A percentile compares a stretch with the other conserved stretches of the same genome.
Evolutionary conservation across 2,329 filamentous ascomycete species (phyloP).

Genomic region (Ampelomyces quisqualis): DNA sequence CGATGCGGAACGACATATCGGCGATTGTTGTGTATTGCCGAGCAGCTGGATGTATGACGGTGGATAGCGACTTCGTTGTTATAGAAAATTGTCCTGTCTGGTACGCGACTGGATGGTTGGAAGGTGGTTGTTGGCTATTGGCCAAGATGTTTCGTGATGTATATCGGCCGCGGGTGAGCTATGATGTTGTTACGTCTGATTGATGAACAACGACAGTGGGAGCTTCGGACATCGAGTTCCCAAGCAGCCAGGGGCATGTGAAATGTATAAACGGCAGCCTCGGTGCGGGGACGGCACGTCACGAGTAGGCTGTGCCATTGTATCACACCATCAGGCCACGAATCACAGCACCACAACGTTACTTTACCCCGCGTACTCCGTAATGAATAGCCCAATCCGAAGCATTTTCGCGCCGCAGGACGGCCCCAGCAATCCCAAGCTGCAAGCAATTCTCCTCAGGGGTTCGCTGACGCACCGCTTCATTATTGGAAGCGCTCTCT

Average conservation of each 20-base stretch:
- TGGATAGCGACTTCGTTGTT: neutral
- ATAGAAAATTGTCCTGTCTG: conserved; percentile 1
- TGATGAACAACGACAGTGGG: conserved; percentile 15
- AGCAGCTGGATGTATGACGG: conserved; percentile 1
- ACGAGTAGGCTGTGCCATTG: conserved; percentile 30
- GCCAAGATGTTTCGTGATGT: conserved; percentile 11
- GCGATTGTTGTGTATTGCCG: conserved; percentile 2
- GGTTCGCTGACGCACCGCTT: conserved; percentile 23
- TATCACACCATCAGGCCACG: conserved; percentile 31
- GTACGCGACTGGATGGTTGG: conserved; percentile 1
- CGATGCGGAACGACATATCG: conserved; percentile 35
- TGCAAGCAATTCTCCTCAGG: conserved; percentile 9
- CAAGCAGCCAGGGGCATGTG: conserved; percentile 18
- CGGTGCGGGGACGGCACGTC: conserved; percentile 29
- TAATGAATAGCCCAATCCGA: conserved; percentile 25
- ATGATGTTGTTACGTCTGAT: conserved; percentile 10
- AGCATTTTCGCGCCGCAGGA: conserved; percentile 28
- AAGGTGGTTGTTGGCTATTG: conserved; percentile 5
- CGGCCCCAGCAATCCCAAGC: conserved; percentile 18
- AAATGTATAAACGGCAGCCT: conserved; percentile 25
- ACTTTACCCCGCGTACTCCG: conserved; percentile 7
- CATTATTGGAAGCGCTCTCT: conserved; percentile 22
- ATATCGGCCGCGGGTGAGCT: conserved; percentile 24
- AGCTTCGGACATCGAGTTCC: conserved; percentile 13
- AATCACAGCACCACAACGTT: conserved; percentile 32